Evolutionary conservation across 2,329 filamentous ascomycete species (phyloP).

Genomic region (Neopestalotiopsis clavispora): DNA sequence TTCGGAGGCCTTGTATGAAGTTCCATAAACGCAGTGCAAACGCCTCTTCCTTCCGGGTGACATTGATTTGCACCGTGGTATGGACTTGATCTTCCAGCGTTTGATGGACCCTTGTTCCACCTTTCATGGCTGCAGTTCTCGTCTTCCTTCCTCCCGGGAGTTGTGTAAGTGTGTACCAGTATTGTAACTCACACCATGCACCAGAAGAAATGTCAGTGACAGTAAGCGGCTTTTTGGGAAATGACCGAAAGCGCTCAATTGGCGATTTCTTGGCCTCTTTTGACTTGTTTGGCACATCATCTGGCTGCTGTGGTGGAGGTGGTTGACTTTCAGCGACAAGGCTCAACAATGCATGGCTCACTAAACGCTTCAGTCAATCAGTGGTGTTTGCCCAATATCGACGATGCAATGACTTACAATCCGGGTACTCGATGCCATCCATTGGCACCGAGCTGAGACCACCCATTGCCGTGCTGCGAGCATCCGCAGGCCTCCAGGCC

Average conservation of each 20-base stretch:
- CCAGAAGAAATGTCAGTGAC: conserved; percentile 89
- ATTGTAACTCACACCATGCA: conserved; percentile 95
- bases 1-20: conserved; percentile 81
- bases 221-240: conserved; percentile 78
- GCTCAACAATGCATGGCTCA: conserved; percentile 49
- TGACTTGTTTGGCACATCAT: neutral
- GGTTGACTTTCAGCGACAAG: conserved; percentile 23
- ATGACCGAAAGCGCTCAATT: conserved; percentile 77
- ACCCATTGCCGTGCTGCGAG: neutral
- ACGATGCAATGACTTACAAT: conserved; percentile 49
- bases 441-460: conserved; percentile 17
- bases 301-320: conserved; percentile 19
- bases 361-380: conserved; percentile 72
- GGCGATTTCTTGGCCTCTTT: conserved; percentile 54
- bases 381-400: conserved; percentile 36
- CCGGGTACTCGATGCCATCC: conserved; percentile 50
- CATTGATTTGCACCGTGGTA: conserved; percentile 72
- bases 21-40: conserved; percentile 91
- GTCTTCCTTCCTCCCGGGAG: conserved; percentile 74
- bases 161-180: conserved; percentile 82
- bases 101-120: conserved; percentile 80
- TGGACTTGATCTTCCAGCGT: conserved; percentile 86
- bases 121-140: conserved; percentile 81
- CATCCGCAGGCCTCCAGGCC: neutral
- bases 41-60: conserved; percentile 77